Conservation (phyloP, 2,329 filamentous ascomycete species). For the Gnomoniopsis smithogilvyi region DNA sequence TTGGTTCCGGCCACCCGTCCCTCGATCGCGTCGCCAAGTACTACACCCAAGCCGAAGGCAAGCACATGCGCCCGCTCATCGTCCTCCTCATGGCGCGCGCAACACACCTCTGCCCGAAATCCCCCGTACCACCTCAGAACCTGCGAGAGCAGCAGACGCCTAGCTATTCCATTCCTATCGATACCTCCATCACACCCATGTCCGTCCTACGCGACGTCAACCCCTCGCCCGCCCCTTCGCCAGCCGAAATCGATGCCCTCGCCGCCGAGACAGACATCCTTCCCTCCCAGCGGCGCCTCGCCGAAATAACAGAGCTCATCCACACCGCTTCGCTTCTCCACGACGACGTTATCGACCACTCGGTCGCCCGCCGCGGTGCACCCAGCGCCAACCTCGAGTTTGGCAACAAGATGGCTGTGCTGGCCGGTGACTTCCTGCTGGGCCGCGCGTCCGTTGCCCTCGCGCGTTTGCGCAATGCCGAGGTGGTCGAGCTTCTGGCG, state of each 20-base stretch:
- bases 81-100: conserved; percentile 96
- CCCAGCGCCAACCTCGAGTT: conserved; percentile 93
- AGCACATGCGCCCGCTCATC: conserved; percentile 91
- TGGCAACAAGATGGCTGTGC: conserved; percentile 98
- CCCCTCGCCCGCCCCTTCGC: conserved; percentile 51
- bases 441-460: conserved; percentile 91
- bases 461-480: conserved; percentile 83
- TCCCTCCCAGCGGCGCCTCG: conserved; percentile 86
- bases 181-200: conserved; percentile 52
- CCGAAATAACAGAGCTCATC: conserved; percentile 96
- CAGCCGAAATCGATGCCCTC: conserved; percentile 36
- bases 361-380: conserved; percentile 75
- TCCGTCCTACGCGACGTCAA: conserved; percentile 75
- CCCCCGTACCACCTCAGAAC: conserved; percentile 35
- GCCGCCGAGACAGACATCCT: conserved; percentile 65
- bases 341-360: conserved; percentile 97
- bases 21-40: conserved; percentile 96
- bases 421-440: conserved; percentile 95
- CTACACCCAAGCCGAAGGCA: conserved; percentile 94
- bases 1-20: conserved; percentile 91
- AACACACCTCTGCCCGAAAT: conserved; percentile 73
- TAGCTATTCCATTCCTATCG: conserved; percentile 33
- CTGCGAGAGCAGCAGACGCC: conserved; percentile 38
- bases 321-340: conserved; percentile 95
- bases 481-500: conserved; percentile 90